Conservation (phyloP, 176 grass and related monocot genomes). For the Carex parvula region DNA sequence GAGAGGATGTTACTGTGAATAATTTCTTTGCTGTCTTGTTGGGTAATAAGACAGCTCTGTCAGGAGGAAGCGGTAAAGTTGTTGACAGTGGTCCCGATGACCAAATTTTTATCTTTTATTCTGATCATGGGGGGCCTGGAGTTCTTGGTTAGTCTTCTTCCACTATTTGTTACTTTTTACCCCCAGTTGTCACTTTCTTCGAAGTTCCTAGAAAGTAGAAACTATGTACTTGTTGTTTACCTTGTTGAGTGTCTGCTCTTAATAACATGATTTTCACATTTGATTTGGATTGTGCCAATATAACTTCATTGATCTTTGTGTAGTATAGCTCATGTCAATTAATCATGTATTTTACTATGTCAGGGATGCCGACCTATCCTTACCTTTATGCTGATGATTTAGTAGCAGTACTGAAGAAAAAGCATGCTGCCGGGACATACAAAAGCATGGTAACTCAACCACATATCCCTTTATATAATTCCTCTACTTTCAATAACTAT, state of each 20-base stretch:
- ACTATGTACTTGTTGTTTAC: neutral
- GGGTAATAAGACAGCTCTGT: constrained; percentile 73
- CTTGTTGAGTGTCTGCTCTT: neutral
- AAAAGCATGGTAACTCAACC: constrained; percentile 74
- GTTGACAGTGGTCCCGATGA: constrained; percentile 86
- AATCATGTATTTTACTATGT: constrained; percentile 15
- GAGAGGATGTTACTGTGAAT: constrained; percentile 61
- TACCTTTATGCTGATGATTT: constrained; percentile 92
- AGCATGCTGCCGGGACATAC: constrained; percentile 82
- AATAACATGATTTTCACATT: neutral
- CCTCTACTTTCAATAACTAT: constrained; percentile 15
- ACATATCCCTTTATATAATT: constrained; percentile 19
- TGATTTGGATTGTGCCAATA: neutral
- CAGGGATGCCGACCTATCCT: constrained; percentile 96
- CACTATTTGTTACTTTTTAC: neutral
- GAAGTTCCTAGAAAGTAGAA: neutral
- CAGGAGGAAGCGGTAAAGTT: constrained; percentile 89
- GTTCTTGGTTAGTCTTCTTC: constrained; percentile 70
- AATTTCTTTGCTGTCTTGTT: constrained; percentile 92
- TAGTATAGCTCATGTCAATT: neutral
- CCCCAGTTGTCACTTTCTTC: neutral
- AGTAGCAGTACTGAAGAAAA: constrained; percentile 68
- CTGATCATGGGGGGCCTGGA: constrained; percentile 89
- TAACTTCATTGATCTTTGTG: constrained; percentile 14
- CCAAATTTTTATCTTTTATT: constrained; percentile 94